Evolutionary conservation across 106 monocot species (phyloP).

Genomic region (Xerophyta viscosa): DNA sequence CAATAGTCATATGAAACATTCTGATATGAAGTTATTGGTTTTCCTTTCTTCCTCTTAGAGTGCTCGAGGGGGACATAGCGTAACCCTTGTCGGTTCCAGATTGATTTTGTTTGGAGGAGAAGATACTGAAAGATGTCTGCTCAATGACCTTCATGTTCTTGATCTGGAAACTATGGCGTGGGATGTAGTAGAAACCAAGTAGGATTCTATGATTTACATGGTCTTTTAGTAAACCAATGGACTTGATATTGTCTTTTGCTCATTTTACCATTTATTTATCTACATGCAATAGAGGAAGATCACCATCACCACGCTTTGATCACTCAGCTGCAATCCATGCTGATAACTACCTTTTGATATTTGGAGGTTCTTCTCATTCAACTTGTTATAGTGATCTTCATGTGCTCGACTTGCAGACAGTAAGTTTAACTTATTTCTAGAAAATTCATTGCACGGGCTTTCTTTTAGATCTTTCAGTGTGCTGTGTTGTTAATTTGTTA

Average conservation of each 20-base stretch:
- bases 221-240: background rate
- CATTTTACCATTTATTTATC: conserved; percentile 5
- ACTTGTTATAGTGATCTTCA: conserved; percentile 80
- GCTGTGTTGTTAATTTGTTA: background rate
- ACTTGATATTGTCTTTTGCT: no score
- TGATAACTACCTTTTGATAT: conserved; percentile 73
- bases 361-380: conserved; percentile 86
- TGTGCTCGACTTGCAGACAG: conserved; percentile 74
- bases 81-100: conserved; percentile 57
- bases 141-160: conserved; percentile 89
- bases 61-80: conserved; percentile 77
- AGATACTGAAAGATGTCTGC: conserved; percentile 38
- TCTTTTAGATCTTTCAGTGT: conserved; percentile 1
- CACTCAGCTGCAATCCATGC: conserved; percentile 61
- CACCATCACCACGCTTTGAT: conserved; percentile 76
- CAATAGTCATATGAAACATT: background rate
- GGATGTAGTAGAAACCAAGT: conserved; percentile 57
- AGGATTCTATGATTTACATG: conserved; percentile 11
- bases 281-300: conserved; percentile 23
- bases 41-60: conserved; percentile 28
- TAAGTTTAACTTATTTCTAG: conserved; percentile 22
- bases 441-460: no score
- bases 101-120: conserved; percentile 94
- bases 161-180: conserved; percentile 76
- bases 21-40: background rate